phyloP scores from a whole-genome alignment of 805 yeast species.

The Myxozyma monticola region DNA sequence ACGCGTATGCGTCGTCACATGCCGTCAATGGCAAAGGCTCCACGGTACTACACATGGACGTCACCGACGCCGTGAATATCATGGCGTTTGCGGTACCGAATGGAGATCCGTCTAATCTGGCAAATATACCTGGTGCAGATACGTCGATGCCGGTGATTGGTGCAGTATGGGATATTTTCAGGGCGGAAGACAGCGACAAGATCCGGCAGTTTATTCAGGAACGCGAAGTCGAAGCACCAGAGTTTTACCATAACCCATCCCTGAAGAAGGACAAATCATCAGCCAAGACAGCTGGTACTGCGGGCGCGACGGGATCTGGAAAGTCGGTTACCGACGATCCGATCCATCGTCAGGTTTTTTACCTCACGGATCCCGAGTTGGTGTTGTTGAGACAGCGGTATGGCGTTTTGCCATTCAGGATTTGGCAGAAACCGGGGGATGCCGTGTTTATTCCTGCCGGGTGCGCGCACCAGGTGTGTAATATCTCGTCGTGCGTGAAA shows the following conservation, averaged over 20 bases:
- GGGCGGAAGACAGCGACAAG: slow-evolving; percentile 22
- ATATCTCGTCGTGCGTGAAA: slow-evolving; percentile 26
- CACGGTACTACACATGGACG: slow-evolving; percentile 24
- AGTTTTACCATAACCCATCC: slow-evolving; percentile 15
- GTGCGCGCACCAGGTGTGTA: slow-evolving; percentile 30
- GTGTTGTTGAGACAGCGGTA: slow-evolving; percentile 15
- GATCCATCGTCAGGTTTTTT: slow-evolving; percentile 25
- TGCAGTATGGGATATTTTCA: slow-evolving; percentile 27
- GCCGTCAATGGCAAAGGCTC: slow-evolving; percentile 17
- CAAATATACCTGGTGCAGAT: slow-evolving; percentile 16
- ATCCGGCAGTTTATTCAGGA: slow-evolving; percentile 21
- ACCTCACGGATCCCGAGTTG: slow-evolving; percentile 23
- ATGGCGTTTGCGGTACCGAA: slow-evolving; percentile 20
- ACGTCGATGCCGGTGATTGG: slow-evolving; percentile 9
- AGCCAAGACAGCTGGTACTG: slow-evolving; percentile 1
- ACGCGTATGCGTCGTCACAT: slow-evolving; percentile 23
- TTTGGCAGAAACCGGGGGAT: slow-evolving; percentile 30
- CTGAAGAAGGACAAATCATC: background rate
- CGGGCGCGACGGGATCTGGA: no score
- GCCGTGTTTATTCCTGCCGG: slow-evolving; percentile 31
- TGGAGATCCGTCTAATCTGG: slow-evolving; percentile 7
- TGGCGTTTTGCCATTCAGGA: slow-evolving; percentile 18
- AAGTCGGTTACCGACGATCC: slow-evolving; percentile 29
- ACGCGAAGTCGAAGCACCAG: slow-evolving; percentile 25
- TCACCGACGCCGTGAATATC: slow-evolving; percentile 26